Percentiles rank a stretch among this genome's conserved stretches.
phyloP scores from a whole-genome alignment of 495 filamentous ascomycete species.

The Podospora pseudopauciseta region DNA sequence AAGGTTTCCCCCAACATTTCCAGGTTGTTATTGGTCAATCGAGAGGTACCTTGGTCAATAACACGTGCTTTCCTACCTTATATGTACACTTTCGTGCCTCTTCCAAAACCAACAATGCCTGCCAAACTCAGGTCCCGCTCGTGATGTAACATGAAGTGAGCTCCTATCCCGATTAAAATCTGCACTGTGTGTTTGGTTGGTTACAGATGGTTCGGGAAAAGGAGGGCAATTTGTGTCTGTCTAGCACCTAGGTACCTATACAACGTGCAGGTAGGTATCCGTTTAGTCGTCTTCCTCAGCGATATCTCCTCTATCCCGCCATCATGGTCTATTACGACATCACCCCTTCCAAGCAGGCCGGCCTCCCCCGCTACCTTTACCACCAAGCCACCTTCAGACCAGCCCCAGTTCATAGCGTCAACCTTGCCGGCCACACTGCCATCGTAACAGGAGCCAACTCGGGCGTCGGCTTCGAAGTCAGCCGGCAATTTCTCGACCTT shows the following conservation, averaged over 20 bases:
- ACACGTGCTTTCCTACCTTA: too few species aligned
- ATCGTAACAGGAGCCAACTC: conserved; percentile 53
- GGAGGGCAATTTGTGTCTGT: too few species aligned
- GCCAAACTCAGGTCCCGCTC: too few species aligned
- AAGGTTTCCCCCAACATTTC: neutral
- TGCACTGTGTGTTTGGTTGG: too few species aligned
- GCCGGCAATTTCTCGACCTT: conserved; percentile 32
- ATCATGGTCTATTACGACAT: neutral
- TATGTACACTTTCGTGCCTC: too few species aligned
- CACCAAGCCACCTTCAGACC: conserved; percentile 1
- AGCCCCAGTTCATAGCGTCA: neutral
- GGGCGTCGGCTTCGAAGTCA: conserved; percentile 48
- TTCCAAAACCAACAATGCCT: too few species aligned
- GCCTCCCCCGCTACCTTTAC: neutral
- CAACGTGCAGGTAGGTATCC: too few species aligned
- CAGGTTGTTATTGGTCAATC: neutral
- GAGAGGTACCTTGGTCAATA: too few species aligned
- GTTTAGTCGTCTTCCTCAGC: neutral
- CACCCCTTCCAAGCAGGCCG: neutral
- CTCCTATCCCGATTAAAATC: too few species aligned
- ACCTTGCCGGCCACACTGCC: conserved; percentile 37
- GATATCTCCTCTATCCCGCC: neutral
- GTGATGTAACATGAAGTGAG: too few species aligned
- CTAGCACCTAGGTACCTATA: too few species aligned
- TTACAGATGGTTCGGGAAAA: too few species aligned